Percentiles rank a stretch among this genome's conserved stretches.
Evolutionary conservation across 768 basidiomycete species (phyloP).

Genomic region (Amanita subjunquillea): DNA sequence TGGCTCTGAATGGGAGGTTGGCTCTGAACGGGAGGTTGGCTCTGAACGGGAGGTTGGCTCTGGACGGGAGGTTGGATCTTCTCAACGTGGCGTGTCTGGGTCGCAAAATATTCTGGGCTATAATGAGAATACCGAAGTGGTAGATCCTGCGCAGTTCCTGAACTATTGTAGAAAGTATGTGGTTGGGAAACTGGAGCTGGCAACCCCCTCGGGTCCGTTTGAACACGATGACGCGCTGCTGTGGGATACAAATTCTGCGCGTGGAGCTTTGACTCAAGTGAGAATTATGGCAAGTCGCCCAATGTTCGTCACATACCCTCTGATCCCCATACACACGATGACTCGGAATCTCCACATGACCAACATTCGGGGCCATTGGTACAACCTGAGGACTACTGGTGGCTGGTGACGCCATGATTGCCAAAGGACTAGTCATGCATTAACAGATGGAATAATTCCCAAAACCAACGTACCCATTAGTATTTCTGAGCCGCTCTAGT

Average conservation of each 20-base stretch:
- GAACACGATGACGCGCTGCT: background rate
- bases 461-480: background rate
- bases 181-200: background rate
- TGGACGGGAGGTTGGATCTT: background rate
- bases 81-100: background rate
- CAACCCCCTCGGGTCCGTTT: background rate
- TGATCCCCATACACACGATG: background rate
- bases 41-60: background rate
- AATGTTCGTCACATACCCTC: background rate
- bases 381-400: background rate
- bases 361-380: background rate
- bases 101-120: background rate
- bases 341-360: background rate
- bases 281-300: background rate
- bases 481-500: background rate
- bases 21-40: background rate
- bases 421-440: background rate
- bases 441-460: background rate
- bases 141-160: background rate
- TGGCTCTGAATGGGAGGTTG: background rate
- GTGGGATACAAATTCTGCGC: background rate
- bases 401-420: background rate
- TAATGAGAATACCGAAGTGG: background rate
- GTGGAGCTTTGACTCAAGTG: background rate
- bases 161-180: background rate